A percentile compares a stretch with the other conserved stretches of the same genome.
Evolutionary conservation across 345 rosid genomes (phyloP).

Genomic region (Mallotus nudiflorus): DNA sequence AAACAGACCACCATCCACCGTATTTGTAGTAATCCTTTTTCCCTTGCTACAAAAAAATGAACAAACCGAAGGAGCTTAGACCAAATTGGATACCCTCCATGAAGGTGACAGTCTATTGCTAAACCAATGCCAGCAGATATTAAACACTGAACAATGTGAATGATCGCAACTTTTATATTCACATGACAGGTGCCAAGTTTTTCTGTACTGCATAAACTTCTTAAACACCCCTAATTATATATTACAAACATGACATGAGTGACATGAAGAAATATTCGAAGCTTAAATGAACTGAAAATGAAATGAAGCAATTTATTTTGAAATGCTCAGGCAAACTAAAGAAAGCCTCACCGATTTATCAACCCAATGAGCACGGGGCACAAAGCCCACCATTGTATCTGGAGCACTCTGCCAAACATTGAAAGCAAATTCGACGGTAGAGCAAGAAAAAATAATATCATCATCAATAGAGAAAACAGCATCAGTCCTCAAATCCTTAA

Average conservation of each 20-base stretch:
- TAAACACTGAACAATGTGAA: background rate
- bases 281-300: too few species aligned
- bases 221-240: background rate
- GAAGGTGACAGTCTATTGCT: background rate
- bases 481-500: constrained; percentile 69
- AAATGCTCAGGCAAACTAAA: background rate
- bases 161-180: constrained; percentile 5
- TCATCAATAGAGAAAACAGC: constrained; percentile 93
- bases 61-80: background rate
- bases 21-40: constrained; percentile 49
- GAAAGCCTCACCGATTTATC: constrained; percentile 50
- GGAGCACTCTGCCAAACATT: constrained; percentile 92
- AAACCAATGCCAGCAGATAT: background rate
- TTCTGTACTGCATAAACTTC: background rate
- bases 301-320: too few species aligned
- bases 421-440: constrained; percentile 80
- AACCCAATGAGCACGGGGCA: constrained; percentile 83
- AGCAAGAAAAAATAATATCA: constrained; percentile 87
- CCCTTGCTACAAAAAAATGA: constrained; percentile 51
- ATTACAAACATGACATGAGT: too few species aligned
- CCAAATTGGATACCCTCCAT: background rate
- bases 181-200: background rate
- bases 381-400: constrained; percentile 87
- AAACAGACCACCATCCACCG: constrained; percentile 99
- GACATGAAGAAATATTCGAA: too few species aligned